Percentiles rank a stretch among this genome's conserved stretches.
Evolutionary conservation across 164 flowering plant species (phyloP).

Genomic region (Berberis thunbergii): DNA sequence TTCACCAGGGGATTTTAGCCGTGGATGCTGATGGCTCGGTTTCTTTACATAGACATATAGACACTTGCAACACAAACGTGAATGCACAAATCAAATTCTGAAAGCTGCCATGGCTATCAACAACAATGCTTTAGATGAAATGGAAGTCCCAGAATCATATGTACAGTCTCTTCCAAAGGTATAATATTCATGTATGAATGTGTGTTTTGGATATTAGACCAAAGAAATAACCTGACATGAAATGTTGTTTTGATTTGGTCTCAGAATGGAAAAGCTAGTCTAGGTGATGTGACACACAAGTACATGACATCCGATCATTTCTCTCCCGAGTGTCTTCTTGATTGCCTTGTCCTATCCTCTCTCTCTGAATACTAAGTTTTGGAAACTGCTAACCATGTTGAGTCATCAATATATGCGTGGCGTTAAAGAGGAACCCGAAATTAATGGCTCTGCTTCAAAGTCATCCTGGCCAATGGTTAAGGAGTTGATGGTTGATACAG

Average conservation of each 20-base stretch:
- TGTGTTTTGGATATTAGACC: too few relatives aligned
- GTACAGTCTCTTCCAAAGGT: conserved; percentile 93
- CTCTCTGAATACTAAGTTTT: conserved; percentile 64
- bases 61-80: conserved; percentile 71
- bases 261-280: conserved; percentile 82
- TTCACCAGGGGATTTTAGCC: conserved; percentile 77
- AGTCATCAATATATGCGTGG: conserved; percentile 84
- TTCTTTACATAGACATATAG: conserved; percentile 55
- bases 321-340: conserved; percentile 86
- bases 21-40: conserved; percentile 59
- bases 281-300: conserved; percentile 82
- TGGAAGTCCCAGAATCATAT: conserved; percentile 92
- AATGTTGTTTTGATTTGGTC: conserved; percentile 6
- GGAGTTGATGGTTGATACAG: conserved; percentile 74
- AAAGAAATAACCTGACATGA: background rate
- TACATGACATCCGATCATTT: conserved; percentile 90
- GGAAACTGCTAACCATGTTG: conserved; percentile 88
- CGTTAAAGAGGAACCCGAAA: conserved; percentile 43
- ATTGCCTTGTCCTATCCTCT: conserved; percentile 71
- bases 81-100: conserved; percentile 75
- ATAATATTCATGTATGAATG: background rate
- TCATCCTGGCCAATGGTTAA: conserved; percentile 90
- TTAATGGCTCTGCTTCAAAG: conserved; percentile 46
- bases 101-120: conserved; percentile 95
- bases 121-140: conserved; percentile 62